Evolutionary conservation across 768 basidiomycete genomes (phyloP).

Genomic region (Tubosaeta sp.): DNA sequence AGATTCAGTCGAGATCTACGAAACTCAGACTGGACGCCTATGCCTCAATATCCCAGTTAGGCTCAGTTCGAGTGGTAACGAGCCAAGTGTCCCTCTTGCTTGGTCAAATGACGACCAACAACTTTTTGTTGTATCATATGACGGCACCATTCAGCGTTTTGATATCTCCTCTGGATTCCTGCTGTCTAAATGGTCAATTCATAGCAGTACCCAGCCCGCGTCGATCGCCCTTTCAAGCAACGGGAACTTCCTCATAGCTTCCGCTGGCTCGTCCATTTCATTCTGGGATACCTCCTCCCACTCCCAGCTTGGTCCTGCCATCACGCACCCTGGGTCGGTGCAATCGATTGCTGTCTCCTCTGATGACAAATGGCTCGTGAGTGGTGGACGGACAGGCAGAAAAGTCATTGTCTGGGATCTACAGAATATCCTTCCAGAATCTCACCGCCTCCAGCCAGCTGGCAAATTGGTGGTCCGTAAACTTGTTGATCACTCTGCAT

Average conservation of each 20-base stretch:
- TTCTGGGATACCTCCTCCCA: conserved; percentile 13
- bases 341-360: conserved; percentile 11
- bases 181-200: conserved; percentile 11
- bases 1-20: conserved; percentile 8
- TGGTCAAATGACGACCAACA: conserved; percentile 14
- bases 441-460: neutral
- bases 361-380: conserved; percentile 8
- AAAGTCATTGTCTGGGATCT: conserved; percentile 9
- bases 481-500: neutral
- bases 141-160: conserved; percentile 9
- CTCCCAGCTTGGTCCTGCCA: conserved; percentile 6
- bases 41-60: conserved; percentile 8
- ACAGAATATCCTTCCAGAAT: conserved; percentile 5
- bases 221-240: conserved; percentile 10
- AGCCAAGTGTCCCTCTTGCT: conserved; percentile 12
- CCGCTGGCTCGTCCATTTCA: conserved; percentile 7
- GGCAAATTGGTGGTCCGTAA: conserved; percentile 1
- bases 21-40: conserved; percentile 3
- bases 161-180: conserved; percentile 9
- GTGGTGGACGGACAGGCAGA: conserved; percentile 5
- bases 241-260: conserved; percentile 11
- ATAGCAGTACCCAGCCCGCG: neutral
- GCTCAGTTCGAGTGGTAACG: conserved; percentile 12
- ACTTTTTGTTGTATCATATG: conserved; percentile 8
- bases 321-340: conserved; percentile 5